These are phyloP conservation scores for Trypanosoma mega DNA, from an alignment of 208 protist species.

Conservation along the genomic window DNA sequence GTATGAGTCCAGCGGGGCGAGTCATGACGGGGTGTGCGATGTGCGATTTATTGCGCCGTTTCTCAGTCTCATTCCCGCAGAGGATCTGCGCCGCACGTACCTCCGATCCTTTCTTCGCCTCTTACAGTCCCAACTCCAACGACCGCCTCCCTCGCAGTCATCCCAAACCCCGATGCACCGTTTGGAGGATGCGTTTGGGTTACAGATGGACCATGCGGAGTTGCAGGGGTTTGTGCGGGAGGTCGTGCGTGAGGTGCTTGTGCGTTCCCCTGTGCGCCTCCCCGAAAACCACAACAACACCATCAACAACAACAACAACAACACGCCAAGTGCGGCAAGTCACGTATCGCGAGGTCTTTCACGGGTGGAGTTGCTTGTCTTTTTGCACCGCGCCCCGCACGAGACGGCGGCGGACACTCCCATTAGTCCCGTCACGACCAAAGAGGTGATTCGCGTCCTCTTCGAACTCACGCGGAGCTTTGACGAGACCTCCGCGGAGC, in stretches of 20 bases:
- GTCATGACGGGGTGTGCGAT: too few relatives aligned
- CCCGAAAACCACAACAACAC: too few relatives aligned
- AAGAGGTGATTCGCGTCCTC: slow-evolving; percentile 59
- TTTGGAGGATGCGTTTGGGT: slow-evolving; percentile 27
- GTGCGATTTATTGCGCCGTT: slow-evolving; percentile 76
- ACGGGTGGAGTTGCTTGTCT: slow-evolving; percentile 62
- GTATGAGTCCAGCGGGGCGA: slow-evolving; percentile 67
- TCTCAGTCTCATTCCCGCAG: slow-evolving; percentile 53
- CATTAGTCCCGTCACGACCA: slow-evolving; percentile 55
- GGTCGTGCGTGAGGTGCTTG: slow-evolving; percentile 60
- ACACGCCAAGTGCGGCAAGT: too few relatives aligned
- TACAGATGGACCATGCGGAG: slow-evolving; percentile 35
- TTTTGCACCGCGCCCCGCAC: slow-evolving; percentile 57
- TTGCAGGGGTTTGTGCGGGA: slow-evolving; percentile 40
- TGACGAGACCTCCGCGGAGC: slow-evolving; percentile 37
- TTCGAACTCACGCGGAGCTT: slow-evolving; percentile 61
- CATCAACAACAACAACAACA: too few relatives aligned
- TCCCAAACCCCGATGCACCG: too few relatives aligned
- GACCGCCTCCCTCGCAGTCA: too few relatives aligned
- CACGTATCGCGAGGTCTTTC: slow-evolving; percentile 48
- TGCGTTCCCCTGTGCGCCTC: slow-evolving; percentile 43
- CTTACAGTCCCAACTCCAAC: slow-evolving; percentile 72
- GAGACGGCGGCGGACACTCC: slow-evolving; percentile 31
- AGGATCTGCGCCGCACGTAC: slow-evolving; percentile 51
- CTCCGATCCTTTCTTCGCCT: slow-evolving; percentile 64